Evolutionary conservation across 148 eudicot genomes (phyloP).

Genomic region (Spergularia marina): DNA sequence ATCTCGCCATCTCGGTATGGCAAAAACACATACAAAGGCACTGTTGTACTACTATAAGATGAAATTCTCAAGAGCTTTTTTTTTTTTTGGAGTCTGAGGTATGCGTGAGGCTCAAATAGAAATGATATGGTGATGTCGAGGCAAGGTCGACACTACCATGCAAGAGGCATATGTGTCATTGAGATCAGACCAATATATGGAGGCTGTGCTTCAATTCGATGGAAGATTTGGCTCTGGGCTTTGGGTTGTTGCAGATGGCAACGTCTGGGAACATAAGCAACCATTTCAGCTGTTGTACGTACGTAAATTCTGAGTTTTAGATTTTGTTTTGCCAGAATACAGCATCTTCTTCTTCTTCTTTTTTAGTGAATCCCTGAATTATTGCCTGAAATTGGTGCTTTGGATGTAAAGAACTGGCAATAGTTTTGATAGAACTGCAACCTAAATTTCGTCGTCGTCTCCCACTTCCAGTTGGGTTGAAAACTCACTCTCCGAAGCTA

Average conservation of each 20-base stretch:
- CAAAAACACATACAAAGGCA: neutral
- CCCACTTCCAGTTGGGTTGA: neutral
- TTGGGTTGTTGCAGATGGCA: neutral
- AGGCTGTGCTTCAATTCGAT: neutral
- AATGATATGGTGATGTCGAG: neutral
- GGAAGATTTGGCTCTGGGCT: neutral
- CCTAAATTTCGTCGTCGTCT: neutral
- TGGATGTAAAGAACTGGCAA: neutral
- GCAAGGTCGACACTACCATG: neutral
- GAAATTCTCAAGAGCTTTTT: neutral
- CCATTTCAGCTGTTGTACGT: slow-evolving; percentile 12
- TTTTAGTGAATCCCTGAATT: neutral
- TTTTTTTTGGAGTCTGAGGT: neutral
- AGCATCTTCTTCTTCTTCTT: neutral
- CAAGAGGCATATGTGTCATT: neutral
- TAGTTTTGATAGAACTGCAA: too few species aligned
- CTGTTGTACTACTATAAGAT: neutral
- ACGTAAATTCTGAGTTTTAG: slow-evolving; percentile 6
- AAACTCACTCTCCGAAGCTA: neutral
- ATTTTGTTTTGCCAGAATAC: neutral
- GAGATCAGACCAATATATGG: neutral
- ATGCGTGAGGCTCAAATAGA: neutral
- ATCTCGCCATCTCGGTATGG: neutral
- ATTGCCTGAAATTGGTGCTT: neutral
- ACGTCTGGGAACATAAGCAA: neutral